Evolutionary conservation across 805 yeast species (phyloP), one percentile per base, ranked within the genome.

Genomic region (Starmerella floris): DNA sequence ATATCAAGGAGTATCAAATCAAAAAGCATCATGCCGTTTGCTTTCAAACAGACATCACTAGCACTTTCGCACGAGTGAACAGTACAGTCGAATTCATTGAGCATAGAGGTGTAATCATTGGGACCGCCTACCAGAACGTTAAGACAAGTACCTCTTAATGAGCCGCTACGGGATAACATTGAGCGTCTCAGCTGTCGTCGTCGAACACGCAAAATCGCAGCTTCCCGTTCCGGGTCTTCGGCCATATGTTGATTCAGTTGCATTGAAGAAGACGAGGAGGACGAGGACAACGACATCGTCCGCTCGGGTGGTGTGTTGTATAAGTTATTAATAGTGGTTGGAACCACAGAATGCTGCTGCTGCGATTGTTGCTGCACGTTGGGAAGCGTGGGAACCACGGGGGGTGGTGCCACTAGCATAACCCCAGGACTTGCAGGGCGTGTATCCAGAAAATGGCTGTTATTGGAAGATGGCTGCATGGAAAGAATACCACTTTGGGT

Each of bases 101-200:
- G 64, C 48, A 77, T 68, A 45, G 70, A 73, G 34, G 75, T 70
- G 23, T 79, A 70, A 13, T 83, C 68, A 54, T 73, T 82, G 38
- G 94, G 63, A 51, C 83, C 95, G 60, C 95, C 85, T 13, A 84
- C 65, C 36, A 88, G 64, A 4, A 85, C 77, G 57, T 83, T 62
- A 41, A 42, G 43, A 39, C 25, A 39, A 34, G 36, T 9, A 35
- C 8, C n/a, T 25, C 10, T 22, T 34, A 23, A 19, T 20, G 25
- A 20, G 34, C 32, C 37, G 17, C 19, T 6, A 20, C 37, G 31
- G 21, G 42, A 39, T 21, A 45, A 37, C n/a, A 51, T 39, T 22
- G 43, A 38, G 35, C 55, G 51, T 20, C 35, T 9, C 42, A 47
- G 50, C 36, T 48, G 46, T 1, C 56, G 40, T 4, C 55, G 44